A percentile compares a stretch with the other conserved stretches of the same genome.
phyloP scores from a whole-genome alignment of 179 eudicot species.

The Nepenthes alata region DNA sequence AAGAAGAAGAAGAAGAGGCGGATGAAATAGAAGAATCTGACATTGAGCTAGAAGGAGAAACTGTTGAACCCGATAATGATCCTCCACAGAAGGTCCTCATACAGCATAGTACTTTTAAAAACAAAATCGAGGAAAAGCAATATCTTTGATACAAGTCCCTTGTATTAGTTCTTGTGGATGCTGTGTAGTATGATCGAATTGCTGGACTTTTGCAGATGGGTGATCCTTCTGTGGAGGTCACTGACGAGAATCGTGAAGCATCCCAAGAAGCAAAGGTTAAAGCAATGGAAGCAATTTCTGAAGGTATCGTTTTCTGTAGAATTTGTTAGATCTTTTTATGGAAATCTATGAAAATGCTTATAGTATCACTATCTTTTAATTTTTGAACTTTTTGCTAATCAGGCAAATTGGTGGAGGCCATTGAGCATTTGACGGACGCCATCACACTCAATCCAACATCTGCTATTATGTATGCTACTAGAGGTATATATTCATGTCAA shows the following conservation, averaged over 20 bases:
- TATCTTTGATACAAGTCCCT: too few relatives aligned
- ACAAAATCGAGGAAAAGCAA: too few relatives aligned
- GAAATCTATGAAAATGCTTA: too few relatives aligned
- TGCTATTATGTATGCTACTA: slow-evolving; percentile 84
- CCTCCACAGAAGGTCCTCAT: slow-evolving; percentile 73
- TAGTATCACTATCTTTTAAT: too few relatives aligned
- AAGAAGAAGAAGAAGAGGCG: slow-evolving; percentile 47
- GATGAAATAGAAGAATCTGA: slow-evolving; percentile 82
- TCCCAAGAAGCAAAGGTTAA: slow-evolving; percentile 68
- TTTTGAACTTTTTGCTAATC: background rate
- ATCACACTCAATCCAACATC: slow-evolving; percentile 77
- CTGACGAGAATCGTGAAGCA: slow-evolving; percentile 79
- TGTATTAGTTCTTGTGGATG: background rate
- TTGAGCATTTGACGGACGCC: slow-evolving; percentile 77
- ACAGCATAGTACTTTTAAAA: too few relatives aligned
- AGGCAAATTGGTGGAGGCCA: slow-evolving; percentile 82
- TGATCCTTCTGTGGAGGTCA: slow-evolving; percentile 71
- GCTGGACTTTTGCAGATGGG: slow-evolving; percentile 54
- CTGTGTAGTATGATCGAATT: background rate
- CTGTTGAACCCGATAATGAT: slow-evolving; percentile 85
- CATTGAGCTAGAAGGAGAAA: slow-evolving; percentile 79
- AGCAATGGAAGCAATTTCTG: slow-evolving; percentile 75
- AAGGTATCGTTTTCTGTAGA: slow-evolving; percentile 29
- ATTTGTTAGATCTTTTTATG: too few relatives aligned
- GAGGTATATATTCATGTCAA: slow-evolving; percentile 40